phyloP scores from a whole-genome alignment of 2,329 filamentous ascomycete species.

The Fusarium nanum region DNA sequence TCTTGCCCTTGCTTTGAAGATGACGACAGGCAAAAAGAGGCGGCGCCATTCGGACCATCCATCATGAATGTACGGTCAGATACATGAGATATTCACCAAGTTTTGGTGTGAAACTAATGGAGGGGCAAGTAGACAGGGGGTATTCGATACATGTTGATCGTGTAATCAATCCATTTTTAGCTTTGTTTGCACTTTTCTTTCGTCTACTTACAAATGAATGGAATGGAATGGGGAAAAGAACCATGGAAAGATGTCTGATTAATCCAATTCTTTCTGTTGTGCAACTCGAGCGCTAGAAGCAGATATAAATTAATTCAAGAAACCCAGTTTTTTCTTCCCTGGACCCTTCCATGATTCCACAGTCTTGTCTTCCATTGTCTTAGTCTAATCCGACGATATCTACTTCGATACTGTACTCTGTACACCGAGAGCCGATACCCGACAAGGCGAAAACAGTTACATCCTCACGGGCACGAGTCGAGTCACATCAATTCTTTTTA shows the following conservation, averaged over 20 bases:
- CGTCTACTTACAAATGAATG: slow-evolving; percentile 29
- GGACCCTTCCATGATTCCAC: slow-evolving; percentile 33
- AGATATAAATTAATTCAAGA: slow-evolving; percentile 16
- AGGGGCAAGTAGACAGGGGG: slow-evolving; percentile 21
- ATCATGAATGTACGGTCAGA: not conserved
- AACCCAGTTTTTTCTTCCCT: slow-evolving; percentile 31
- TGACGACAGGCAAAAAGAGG: slow-evolving; percentile 18
- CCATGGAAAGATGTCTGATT: not conserved
- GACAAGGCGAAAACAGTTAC: slow-evolving; percentile 24
- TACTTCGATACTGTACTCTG: slow-evolving; percentile 14
- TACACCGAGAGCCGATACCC: slow-evolving; percentile 43
- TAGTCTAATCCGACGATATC: slow-evolving; percentile 28
- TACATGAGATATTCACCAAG: slow-evolving; percentile 6
- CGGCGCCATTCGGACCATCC: slow-evolving; percentile 23
- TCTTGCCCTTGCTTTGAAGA: slow-evolving; percentile 12
- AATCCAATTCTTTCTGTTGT: slow-evolving; percentile 15
- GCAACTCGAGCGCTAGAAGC: slow-evolving; percentile 17
- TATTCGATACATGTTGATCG: not conserved
- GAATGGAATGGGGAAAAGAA: slow-evolving; percentile 6
- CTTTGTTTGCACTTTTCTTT: not conserved
- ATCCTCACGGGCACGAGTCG: slow-evolving; percentile 20
- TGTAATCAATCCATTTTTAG: slow-evolving; percentile 4
- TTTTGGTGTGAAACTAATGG: not conserved
- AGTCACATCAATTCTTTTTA: slow-evolving; percentile 37
- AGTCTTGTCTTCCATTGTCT: slow-evolving; percentile 3